A percentile compares a stretch with the other conserved stretches of the same genome.
Evolutionary conservation across 164 flowering plant species (phyloP).

Genomic region (Aristolochia fimbriata): DNA sequence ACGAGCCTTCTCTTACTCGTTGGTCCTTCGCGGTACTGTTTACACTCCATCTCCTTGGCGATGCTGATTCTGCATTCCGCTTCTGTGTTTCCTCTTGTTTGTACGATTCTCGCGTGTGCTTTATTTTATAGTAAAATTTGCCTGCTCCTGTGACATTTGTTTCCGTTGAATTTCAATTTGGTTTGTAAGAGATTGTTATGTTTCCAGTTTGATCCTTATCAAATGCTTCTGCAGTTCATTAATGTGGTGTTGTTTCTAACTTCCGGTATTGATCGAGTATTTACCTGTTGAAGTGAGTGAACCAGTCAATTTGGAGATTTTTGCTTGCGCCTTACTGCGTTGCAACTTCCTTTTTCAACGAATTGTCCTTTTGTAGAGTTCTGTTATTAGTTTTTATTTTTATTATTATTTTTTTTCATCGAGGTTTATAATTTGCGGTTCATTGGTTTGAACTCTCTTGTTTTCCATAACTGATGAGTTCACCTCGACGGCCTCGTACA

Average conservation of each 20-base stretch:
- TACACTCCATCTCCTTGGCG: not conserved
- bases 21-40: conserved; percentile 69
- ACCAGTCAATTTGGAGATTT: not conserved
- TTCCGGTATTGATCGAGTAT: not conserved
- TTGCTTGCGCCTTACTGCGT: not conserved
- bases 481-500: too few species aligned
- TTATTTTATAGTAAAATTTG: not conserved
- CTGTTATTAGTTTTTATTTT: too few species aligned
- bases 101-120: not conserved
- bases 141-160: not conserved
- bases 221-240: not conserved
- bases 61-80: not conserved
- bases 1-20: conserved; percentile 66
- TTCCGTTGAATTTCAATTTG: too few species aligned
- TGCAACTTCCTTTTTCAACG: not conserved
- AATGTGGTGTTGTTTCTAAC: too few species aligned
- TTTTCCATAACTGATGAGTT: too few species aligned
- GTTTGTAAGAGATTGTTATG: not conserved
- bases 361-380: too few species aligned
- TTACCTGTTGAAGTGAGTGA: not conserved
- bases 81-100: not conserved
- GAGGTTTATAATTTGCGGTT: too few species aligned
- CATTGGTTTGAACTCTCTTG: too few species aligned
- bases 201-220: not conserved
- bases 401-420: too few species aligned